A percentile compares a stretch with the other conserved stretches of the same genome.
Evolutionary conservation across 1,139 yeast species (phyloP).

Genomic region (Protomyces inouyei): DNA sequence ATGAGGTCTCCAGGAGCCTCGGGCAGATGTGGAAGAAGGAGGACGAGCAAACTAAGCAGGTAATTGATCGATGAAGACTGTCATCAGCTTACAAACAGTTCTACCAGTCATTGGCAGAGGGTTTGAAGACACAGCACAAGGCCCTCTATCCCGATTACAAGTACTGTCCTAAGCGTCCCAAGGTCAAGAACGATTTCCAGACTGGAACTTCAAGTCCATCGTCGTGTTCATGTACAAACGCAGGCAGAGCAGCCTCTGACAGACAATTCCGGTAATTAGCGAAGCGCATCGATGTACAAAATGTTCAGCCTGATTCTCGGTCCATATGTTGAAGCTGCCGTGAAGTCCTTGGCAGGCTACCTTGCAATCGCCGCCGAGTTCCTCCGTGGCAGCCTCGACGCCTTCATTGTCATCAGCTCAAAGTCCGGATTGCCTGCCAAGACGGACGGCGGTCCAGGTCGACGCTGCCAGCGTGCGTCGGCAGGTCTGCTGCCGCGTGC

Average conservation of each 20-base stretch:
- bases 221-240: background rate
- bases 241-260: background rate
- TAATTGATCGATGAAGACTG: background rate
- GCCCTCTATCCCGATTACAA: slow-evolving; percentile 26
- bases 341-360: too few relatives aligned
- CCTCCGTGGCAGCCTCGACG: slow-evolving; percentile 6
- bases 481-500: background rate
- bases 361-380: background rate
- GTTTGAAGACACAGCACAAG: slow-evolving; percentile 23
- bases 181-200: background rate
- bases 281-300: too few relatives aligned
- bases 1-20: slow-evolving; percentile 28
- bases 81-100: background rate
- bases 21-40: slow-evolving; percentile 28
- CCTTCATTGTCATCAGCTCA: slow-evolving; percentile 1
- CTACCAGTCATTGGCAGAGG: slow-evolving; percentile 22
- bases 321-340: too few relatives aligned
- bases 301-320: too few relatives aligned
- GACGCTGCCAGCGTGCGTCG: slow-evolving; percentile 6
- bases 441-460: slow-evolving; percentile 3
- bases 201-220: background rate
- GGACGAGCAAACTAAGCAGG: background rate
- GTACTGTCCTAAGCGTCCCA: slow-evolving; percentile 18
- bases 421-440: slow-evolving; percentile 25
- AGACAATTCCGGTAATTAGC: too few relatives aligned